Evolutionary conservation across 805 yeast species (phyloP), one percentile per base, ranked within the genome.

Genomic region (Candida rishiriensis): DNA sequence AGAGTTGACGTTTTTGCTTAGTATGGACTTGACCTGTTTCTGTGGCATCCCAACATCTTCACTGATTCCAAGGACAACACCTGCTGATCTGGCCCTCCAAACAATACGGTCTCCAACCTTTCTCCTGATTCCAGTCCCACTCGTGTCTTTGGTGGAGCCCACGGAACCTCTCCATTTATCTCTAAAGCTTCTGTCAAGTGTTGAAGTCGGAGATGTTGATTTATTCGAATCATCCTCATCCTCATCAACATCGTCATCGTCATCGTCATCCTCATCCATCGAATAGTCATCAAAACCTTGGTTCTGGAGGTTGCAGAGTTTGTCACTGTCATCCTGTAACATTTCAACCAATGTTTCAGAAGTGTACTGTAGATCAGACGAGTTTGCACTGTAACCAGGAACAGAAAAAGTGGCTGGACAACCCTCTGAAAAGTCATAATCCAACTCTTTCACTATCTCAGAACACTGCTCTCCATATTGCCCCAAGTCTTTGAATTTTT

Each of bases 31-130:
- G 12, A 53, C 53, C 13, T 51, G 51, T n/a, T 53, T 45, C 36
- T 56, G 61, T 34, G 48, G 47, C 17, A 55, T 40, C 16, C 44
- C 38, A 38, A 55, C 55, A 12, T 42, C 37, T 15, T 56, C 59
- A 38, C 52, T 50, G 17, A 56, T 39, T 10, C 57, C 57, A 42
- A 54, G 41, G 12, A 55, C 46, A n/a, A 45, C 47, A 9, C 58
- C 57, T 5, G 52, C 52, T 1, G 57, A 35, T 11, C 48, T 41
- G 10, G 59, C 56, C 38, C 51, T 50, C 61, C 61, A 57, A 28
- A 52, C 43, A 31, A 57, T 57, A 15, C 49, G 51, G 40, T 57
- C 61, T 4, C 61, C 61, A 14, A 53, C 35, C 36, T 54, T 57
- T 29, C 61, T 32, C 14, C 61, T 35, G 6, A 13, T 29, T n/a